These are phyloP conservation scores for Pythium periplocum DNA, from an alignment of 352 stramenopile species.

Conservation along the genomic window DNA sequence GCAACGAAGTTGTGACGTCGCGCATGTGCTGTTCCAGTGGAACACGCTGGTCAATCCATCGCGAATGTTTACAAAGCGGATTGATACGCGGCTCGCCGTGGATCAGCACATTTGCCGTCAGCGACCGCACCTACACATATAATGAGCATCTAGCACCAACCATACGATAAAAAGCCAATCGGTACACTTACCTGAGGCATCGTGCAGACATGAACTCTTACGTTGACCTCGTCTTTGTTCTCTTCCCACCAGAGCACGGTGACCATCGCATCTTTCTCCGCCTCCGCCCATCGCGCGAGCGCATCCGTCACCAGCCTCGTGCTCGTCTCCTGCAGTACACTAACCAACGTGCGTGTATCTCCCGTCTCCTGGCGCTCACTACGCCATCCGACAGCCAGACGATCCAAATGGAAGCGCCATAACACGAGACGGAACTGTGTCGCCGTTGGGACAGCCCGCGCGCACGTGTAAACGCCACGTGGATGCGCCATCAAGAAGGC, in stretches of 20 bases:
- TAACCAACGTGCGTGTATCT: conserved; percentile 1
- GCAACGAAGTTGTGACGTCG: conserved; percentile 11
- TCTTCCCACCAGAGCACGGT: conserved; percentile 52
- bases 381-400: conserved; percentile 26
- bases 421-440: conserved; percentile 22
- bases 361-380: conserved; percentile 1
- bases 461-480: conserved; percentile 59
- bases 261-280: conserved; percentile 43
- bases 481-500: conserved; percentile 41
- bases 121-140: conserved; percentile 20
- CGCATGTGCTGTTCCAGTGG: conserved; percentile 35
- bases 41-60: conserved; percentile 57
- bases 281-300: neutral
- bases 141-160: neutral
- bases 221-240: conserved; percentile 8
- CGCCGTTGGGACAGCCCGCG: conserved; percentile 20
- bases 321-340: conserved; percentile 12
- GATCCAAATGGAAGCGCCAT: conserved; percentile 56
- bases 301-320: conserved; percentile 8
- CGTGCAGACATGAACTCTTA: conserved; percentile 45
- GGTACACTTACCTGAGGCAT: conserved; percentile 33
- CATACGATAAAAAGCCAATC: neutral
- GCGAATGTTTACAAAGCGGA: conserved; percentile 58
- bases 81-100: conserved; percentile 37
- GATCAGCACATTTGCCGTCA: conserved; percentile 41